Conservation (phyloP, 176 grass and related monocot species). For the Otatea glauca region DNA sequence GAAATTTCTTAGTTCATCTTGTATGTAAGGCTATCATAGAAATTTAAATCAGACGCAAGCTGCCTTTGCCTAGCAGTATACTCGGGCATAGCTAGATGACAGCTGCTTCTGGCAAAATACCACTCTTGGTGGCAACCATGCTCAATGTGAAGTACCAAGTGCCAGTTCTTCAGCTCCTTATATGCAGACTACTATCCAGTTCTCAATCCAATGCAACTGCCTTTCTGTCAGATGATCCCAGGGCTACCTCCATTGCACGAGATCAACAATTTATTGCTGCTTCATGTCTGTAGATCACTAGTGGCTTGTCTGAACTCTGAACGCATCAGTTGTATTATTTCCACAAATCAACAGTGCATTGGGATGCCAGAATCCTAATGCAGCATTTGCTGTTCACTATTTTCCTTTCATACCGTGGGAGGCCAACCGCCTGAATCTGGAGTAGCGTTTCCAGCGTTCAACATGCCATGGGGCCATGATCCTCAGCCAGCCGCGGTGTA, state of each 20-base stretch:
- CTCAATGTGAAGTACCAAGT: too few relatives aligned
- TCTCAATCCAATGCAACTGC: not conserved
- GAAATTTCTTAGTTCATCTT: not conserved
- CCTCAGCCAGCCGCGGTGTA: not conserved
- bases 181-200: not conserved
- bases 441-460: not conserved
- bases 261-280: not conserved
- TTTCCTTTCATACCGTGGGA: too few relatives aligned
- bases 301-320: not conserved
- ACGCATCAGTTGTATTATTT: not conserved
- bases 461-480: not conserved
- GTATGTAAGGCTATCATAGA: not conserved
- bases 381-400: not conserved
- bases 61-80: not conserved
- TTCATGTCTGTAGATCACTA: not conserved
- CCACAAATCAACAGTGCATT: not conserved
- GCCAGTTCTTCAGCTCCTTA: not conserved
- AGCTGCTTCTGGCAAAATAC: not conserved
- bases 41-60: not conserved
- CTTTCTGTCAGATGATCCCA: not conserved
- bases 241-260: not conserved
- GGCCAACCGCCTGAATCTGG: not conserved
- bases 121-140: not conserved
- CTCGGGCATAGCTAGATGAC: not conserved
- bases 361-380: not conserved